Evolutionary conservation across 768 basidiomycete species (phyloP), one percentile per base, ranked within the genome.

Genomic region (Phlebiopsis gigantea): DNA sequence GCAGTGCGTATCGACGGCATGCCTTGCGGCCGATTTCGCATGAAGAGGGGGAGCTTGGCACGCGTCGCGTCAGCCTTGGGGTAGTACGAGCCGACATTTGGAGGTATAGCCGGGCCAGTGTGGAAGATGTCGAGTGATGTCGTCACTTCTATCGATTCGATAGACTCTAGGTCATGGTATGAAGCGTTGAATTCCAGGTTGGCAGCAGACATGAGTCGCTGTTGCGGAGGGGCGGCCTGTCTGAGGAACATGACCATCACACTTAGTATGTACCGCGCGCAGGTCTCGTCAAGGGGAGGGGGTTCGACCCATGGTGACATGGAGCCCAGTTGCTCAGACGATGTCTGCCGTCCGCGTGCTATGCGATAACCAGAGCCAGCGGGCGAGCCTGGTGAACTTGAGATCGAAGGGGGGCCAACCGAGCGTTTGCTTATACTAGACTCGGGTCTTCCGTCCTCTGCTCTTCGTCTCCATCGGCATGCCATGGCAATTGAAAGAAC

Each of bases 241-340:
- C 90, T 81, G 31, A 93, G 78, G 68, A 89, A 90, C n/a, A 87
- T 71, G 17, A 90, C 79, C 82, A 94, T 85, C 44, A 93, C 85
- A 67, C 84, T 85, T 53, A 94, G 74, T 45, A 93, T 78, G 68
- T 93, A 92, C 67, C 80, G 83, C 24, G 90, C 91, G 62, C 90
- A 87, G 31, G 78, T 77, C 59, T 95, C 93, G 58, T 95, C 89
- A 39, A 96, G 75, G 1, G 89, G 82, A 4, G 82, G 75, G 17
- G 85, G 81, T 62, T 92, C 91, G 22, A 79, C 72, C 73, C 77
- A 81, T n/a, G 72, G 65, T 24, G 75, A 68, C 46, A 75, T 71
- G 0, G 72, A 65, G 12, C 75, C 65, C 15, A 76, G 71, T 30
- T 75, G 67, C 41, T 82, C 79, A 1, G 77, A 76, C 5, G 81